Percentiles rank a stretch among this genome's conserved stretches.
These are phyloP conservation scores for Gnaphalium uliginosum DNA, from an alignment of 129 eudicot species.

Conservation along the genomic window DNA sequence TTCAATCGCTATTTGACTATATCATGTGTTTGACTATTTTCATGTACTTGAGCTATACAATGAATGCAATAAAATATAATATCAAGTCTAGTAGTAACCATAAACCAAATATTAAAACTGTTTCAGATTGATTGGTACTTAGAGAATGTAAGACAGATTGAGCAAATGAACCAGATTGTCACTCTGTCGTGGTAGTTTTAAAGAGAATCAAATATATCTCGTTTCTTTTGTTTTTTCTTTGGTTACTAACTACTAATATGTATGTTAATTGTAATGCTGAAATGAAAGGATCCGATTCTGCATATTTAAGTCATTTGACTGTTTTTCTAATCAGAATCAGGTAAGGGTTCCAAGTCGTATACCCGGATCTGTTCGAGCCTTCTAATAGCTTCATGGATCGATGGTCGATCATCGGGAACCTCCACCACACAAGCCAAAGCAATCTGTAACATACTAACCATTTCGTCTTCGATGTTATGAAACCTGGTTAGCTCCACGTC, in stretches of 20 bases:
- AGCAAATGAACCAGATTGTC: no score
- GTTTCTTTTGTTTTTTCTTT: not conserved
- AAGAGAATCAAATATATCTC: not conserved
- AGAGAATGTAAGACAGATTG: no score
- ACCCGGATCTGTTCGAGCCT: not conserved
- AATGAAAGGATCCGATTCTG: not conserved
- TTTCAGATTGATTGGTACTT: no score
- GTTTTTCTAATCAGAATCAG: not conserved
- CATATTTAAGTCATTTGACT: not conserved
- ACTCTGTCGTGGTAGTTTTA: not conserved
- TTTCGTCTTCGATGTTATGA: not conserved
- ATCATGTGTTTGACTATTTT: no score
- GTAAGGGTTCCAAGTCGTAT: not conserved
- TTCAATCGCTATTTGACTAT: no score
- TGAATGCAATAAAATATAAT: no score
- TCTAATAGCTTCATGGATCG: not conserved
- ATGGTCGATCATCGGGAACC: conserved; percentile 2
- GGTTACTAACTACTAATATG: not conserved
- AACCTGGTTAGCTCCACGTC: conserved; percentile 1
- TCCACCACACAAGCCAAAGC: not conserved
- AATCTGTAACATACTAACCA: conserved; percentile 18
- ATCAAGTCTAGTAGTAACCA: no score
- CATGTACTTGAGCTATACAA: no score
- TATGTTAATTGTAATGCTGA: not conserved
- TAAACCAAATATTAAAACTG: no score